A percentile compares a stretch with the other conserved stretches of the same genome.
phyloP scores from a whole-genome alignment of 257 asterid genomes.

The Fraxinus anomala region DNA sequence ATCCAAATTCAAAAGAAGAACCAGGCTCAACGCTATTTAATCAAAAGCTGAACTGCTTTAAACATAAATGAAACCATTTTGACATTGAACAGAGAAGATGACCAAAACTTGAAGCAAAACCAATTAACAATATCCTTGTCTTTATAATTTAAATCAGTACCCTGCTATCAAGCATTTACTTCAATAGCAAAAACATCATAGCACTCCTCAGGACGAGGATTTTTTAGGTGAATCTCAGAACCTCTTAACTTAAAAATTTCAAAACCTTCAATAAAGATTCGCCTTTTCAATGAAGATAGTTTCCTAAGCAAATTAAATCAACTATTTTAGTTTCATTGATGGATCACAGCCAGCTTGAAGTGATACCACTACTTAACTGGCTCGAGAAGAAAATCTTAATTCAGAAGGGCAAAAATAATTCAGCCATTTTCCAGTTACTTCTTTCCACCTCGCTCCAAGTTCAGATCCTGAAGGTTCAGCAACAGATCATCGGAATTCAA shows the following conservation, averaged over 20 bases:
- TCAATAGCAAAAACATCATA: not conserved
- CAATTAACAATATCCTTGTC: not conserved
- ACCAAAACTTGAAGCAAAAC: not conserved
- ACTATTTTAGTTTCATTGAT: not conserved
- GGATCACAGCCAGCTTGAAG: not conserved
- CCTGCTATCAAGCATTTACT: not conserved
- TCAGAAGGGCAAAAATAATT: no score
- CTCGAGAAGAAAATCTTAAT: not conserved
- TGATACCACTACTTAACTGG: not conserved
- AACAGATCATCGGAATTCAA: conserved; percentile 49
- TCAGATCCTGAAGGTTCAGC: conserved; percentile 48
- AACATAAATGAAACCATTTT: not conserved
- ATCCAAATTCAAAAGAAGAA: not conserved
- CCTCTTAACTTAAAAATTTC: not conserved
- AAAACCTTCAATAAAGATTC: not conserved
- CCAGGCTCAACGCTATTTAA: not conserved
- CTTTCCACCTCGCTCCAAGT: conserved; percentile 1
- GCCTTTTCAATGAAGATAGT: not conserved
- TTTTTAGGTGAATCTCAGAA: not conserved
- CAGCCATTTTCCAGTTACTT: conserved; percentile 11
- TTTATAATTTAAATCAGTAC: not conserved
- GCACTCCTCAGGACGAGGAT: not conserved
- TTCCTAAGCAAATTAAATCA: not conserved
- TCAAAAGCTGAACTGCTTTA: not conserved
- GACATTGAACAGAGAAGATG: not conserved